Evolutionary conservation across 2,329 filamentous ascomycete species (phyloP).

Genomic region (Ascosphaera acerosa): DNA sequence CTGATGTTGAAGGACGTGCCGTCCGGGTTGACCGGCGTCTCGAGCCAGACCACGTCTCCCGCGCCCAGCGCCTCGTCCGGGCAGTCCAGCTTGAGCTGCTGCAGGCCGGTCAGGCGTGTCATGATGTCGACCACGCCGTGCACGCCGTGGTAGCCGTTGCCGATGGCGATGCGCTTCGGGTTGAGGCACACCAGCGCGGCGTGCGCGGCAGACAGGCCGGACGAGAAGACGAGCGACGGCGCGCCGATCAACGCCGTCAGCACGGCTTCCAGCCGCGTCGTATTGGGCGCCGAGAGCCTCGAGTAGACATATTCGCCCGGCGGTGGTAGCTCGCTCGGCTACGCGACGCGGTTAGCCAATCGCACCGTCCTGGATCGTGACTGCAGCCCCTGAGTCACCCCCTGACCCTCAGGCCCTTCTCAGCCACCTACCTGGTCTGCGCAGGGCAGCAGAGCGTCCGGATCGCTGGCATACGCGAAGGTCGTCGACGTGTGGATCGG

Average conservation of each 20-base stretch:
- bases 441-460: constrained; percentile 32
- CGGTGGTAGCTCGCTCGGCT: neutral
- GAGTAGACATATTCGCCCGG: constrained; percentile 40
- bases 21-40: constrained; percentile 81
- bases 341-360: neutral
- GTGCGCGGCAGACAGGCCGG: constrained; percentile 71
- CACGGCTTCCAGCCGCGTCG: constrained; percentile 61
- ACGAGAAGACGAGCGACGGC: constrained; percentile 51
- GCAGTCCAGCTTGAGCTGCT: constrained; percentile 46
- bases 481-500: constrained; percentile 80
- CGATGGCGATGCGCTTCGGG: constrained; percentile 59
- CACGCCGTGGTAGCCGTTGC: constrained; percentile 76
- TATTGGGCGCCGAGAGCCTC: constrained; percentile 51
- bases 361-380: too few species aligned
- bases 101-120: constrained; percentile 46
- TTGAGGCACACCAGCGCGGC: constrained; percentile 64
- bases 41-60: constrained; percentile 72
- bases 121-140: constrained; percentile 60
- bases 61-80: constrained; percentile 37
- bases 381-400: too few species aligned
- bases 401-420: too few species aligned
- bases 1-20: constrained; percentile 55
- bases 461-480: constrained; percentile 54
- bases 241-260: constrained; percentile 42
- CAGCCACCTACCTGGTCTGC: constrained; percentile 15